phyloP scores from a whole-genome alignment of 140 eudicot genomes.

The Cichorium intybus region DNA sequence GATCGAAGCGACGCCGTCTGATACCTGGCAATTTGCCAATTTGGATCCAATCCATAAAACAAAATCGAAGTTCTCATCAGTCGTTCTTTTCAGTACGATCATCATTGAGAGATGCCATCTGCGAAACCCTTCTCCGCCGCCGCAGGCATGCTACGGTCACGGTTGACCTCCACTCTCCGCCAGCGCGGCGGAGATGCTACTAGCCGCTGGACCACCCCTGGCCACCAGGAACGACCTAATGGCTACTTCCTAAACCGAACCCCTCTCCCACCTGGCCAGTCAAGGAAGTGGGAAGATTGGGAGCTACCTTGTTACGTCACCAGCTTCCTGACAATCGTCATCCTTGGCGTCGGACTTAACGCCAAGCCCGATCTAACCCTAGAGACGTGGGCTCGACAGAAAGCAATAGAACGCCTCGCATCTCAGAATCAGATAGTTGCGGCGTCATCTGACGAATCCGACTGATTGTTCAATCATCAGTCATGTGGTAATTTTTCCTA shows the following conservation, averaged over 20 bases:
- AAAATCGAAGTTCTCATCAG: background rate
- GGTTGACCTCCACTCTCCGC: conserved; percentile 53
- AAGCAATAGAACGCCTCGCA: conserved; percentile 76
- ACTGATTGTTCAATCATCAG: conserved; percentile 20
- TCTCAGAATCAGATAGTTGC: conserved; percentile 19
- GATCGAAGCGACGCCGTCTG: background rate
- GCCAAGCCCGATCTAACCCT: conserved; percentile 86
- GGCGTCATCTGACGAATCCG: conserved; percentile 31
- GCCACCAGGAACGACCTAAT: conserved; percentile 89
- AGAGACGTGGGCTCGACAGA: conserved; percentile 93
- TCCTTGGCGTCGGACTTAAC: conserved; percentile 81
- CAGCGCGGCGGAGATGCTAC: conserved; percentile 51
- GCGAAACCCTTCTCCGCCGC: conserved; percentile 62
- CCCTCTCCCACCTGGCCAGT: conserved; percentile 74
- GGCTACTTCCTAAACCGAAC: conserved; percentile 80
- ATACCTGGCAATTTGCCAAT: no score
- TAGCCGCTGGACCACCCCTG: conserved; percentile 73
- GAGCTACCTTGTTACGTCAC: conserved; percentile 94
- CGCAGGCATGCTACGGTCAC: conserved; percentile 53
- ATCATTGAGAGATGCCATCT: conserved; percentile 37
- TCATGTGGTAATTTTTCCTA: conserved; percentile 7
- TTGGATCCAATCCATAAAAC: conserved; percentile 19
- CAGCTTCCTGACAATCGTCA: conserved; percentile 83
- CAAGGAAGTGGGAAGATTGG: conserved; percentile 97
- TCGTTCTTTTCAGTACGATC: background rate